Conservation (phyloP, 2,329 filamentous ascomycete species). For the Fusarium bulbicola region DNA sequence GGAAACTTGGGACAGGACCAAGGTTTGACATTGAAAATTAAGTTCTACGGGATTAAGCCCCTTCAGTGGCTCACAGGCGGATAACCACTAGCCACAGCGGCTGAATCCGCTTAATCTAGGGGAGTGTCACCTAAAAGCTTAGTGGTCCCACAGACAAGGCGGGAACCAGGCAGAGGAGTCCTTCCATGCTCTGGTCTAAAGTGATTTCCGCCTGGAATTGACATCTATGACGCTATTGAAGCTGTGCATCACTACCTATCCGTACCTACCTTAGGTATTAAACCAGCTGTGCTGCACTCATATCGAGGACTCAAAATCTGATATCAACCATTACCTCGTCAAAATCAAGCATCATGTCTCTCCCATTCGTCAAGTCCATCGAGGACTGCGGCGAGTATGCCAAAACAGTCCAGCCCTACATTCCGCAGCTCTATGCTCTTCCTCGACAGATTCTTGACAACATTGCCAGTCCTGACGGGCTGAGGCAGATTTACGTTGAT, state of each 20-base stretch:
- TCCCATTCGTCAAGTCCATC: conserved; percentile 76
- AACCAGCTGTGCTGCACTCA: conserved; percentile 1
- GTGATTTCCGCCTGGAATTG: neutral
- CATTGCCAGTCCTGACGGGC: conserved; percentile 65
- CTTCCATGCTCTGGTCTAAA: neutral
- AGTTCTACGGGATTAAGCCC: neutral
- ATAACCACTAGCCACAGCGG: conserved; percentile 39
- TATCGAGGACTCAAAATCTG: neutral
- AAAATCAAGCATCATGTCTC: conserved; percentile 62
- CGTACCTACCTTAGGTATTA: conserved; percentile 1
- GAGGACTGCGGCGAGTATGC: conserved; percentile 80
- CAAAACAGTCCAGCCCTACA: conserved; percentile 78
- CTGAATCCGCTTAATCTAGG: conserved; percentile 24
- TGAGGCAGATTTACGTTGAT: conserved; percentile 77
- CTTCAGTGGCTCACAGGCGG: conserved; percentile 29
- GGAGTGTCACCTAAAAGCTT: conserved; percentile 2
- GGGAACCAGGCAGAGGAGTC: conserved; percentile 15
- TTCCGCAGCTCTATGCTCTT: conserved; percentile 74
- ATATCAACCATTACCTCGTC: conserved; percentile 14
- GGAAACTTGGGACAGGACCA: neutral
- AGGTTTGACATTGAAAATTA: conserved; percentile 25
- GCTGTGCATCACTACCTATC: neutral
- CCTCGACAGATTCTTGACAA: conserved; percentile 71
- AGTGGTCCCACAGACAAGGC: conserved; percentile 4
- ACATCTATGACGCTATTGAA: conserved; percentile 33